Conservation (phyloP, 2,329 filamentous ascomycete species). For the Ceratocystis ficicola region DNA sequence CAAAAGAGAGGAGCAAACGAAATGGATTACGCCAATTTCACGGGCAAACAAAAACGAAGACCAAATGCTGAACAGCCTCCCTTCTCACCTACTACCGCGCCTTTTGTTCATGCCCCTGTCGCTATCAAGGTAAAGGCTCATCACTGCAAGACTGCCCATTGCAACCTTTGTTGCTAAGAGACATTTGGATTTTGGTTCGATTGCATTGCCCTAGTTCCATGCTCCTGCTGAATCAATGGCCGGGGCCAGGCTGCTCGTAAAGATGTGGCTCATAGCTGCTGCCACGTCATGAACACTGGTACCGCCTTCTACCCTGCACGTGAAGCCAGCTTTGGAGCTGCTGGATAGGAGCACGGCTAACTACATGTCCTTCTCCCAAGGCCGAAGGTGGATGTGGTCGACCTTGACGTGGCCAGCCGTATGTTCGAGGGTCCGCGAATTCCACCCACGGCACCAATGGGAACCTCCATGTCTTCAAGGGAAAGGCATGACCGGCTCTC, state of each 20-base stretch:
- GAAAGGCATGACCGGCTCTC: slow-evolving; percentile 42
- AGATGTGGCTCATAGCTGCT: slow-evolving; percentile 29
- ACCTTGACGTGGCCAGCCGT: too few relatives aligned
- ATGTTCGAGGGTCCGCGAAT: slow-evolving; percentile 35
- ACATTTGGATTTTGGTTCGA: slow-evolving; percentile 27
- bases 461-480: slow-evolving; percentile 37
- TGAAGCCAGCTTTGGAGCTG: slow-evolving; percentile 26
- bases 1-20: too few relatives aligned
- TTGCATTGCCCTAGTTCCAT: slow-evolving; percentile 27
- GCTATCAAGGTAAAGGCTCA: slow-evolving; percentile 5
- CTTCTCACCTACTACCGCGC: not conserved
- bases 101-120: not conserved
- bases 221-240: slow-evolving; percentile 27
- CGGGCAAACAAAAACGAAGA: not conserved
- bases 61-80: not conserved
- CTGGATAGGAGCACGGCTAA: slow-evolving; percentile 30
- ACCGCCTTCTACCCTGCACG: slow-evolving; percentile 25
- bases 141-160: slow-evolving; percentile 14
- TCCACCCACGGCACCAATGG: slow-evolving; percentile 40
- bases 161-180: slow-evolving; percentile 22
- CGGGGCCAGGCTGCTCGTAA: slow-evolving; percentile 30
- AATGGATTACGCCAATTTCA: not conserved
- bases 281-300: slow-evolving; percentile 26
- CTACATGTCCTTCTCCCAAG: slow-evolving; percentile 13
- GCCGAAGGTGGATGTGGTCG: too few relatives aligned